Evolutionary conservation across 352 stramenopile genomes (phyloP).

Genomic region (Globisporangium ultimum): DNA sequence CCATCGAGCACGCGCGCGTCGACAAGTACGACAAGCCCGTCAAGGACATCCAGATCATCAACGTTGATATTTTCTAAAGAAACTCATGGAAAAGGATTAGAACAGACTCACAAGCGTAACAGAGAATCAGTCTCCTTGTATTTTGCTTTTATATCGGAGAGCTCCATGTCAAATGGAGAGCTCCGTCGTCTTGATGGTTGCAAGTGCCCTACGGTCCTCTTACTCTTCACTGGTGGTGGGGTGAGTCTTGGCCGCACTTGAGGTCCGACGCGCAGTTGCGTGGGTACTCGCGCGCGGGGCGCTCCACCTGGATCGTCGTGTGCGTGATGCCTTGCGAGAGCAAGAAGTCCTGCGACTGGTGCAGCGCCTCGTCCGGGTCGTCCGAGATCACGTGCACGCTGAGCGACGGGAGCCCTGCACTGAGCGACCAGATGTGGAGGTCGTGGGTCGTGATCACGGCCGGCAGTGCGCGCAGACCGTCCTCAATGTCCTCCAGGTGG

Average conservation of each 20-base stretch:
- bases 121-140: too few species aligned
- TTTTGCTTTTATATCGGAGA: too few species aligned
- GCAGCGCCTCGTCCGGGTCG: slow-evolving; percentile 59
- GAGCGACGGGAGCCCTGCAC: slow-evolving; percentile 84
- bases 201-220: slow-evolving; percentile 6
- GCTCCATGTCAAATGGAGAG: too few species aligned
- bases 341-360: slow-evolving; percentile 70
- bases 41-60: slow-evolving; percentile 88
- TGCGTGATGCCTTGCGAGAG: slow-evolving; percentile 80
- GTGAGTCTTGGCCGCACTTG: slow-evolving; percentile 78
- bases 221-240: slow-evolving; percentile 25
- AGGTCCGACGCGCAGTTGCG: slow-evolving; percentile 63
- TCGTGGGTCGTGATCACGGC: slow-evolving; percentile 94
- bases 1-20: slow-evolving; percentile 91
- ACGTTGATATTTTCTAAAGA: slow-evolving; percentile 79
- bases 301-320: slow-evolving; percentile 89
- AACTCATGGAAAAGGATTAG: too few species aligned
- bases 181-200: too few species aligned
- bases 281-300: slow-evolving; percentile 61
- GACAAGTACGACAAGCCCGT: slow-evolving; percentile 80
- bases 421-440: slow-evolving; percentile 98
- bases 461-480: slow-evolving; percentile 67
- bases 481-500: slow-evolving; percentile 81
- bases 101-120: too few species aligned
- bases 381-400: slow-evolving; percentile 91